Conservation (phyloP, 2,329 filamentous ascomycete species). For the Xylaria polymorpha region DNA sequence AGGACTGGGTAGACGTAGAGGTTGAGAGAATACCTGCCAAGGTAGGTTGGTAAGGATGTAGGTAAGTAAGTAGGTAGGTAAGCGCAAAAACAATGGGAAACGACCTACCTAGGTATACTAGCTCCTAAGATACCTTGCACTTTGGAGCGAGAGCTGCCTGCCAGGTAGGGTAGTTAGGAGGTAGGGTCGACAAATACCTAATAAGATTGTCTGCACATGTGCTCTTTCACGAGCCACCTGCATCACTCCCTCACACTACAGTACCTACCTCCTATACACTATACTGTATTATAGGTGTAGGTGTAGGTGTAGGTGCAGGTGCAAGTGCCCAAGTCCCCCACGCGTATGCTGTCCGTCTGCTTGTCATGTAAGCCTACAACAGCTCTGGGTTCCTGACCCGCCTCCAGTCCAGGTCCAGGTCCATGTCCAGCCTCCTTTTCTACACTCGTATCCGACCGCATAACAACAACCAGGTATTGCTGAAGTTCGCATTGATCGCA, state of each 20-base stretch:
- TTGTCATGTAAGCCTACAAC: not conserved
- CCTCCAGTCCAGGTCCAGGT: not conserved
- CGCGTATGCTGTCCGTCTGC: not conserved
- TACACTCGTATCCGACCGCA: not conserved
- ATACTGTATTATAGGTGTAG: not conserved
- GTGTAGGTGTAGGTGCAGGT: conserved; percentile 6
- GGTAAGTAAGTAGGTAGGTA: no score
- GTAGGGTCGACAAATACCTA: not conserved
- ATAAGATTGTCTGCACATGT: conserved; percentile 7
- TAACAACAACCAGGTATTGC: not conserved
- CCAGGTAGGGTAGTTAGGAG: no score
- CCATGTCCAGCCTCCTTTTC: not conserved
- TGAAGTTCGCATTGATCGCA: not conserved
- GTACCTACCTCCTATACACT: no score
- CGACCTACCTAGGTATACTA: no score
- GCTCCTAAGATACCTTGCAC: not conserved
- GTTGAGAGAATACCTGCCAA: not conserved
- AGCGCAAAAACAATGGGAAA: not conserved
- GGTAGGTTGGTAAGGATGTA: no score
- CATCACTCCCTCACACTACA: not conserved
- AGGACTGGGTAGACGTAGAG: not conserved
- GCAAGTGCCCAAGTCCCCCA: not conserved
- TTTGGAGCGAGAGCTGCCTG: not conserved
- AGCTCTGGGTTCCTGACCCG: not conserved
- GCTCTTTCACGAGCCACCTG: no score